A percentile compares a stretch with the other conserved stretches of the same genome.
These are phyloP conservation scores for Phytophthora megakarya DNA, from an alignment of 352 stramenopile genomes.

Conservation along the genomic window DNA sequence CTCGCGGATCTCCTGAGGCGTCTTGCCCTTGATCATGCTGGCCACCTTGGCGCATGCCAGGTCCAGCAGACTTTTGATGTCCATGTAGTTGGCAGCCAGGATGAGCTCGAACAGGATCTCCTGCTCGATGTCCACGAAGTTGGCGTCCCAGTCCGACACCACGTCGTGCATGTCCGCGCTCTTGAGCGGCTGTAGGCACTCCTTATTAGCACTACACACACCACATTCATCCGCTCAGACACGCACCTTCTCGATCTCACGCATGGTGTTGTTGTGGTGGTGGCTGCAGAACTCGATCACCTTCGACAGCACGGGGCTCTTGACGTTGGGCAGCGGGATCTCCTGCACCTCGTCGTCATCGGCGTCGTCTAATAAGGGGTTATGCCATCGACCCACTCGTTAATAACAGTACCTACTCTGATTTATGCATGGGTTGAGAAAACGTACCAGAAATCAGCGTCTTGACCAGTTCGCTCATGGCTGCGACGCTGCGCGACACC, in stretches of 20 bases:
- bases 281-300: constrained; percentile 97
- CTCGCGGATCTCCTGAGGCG: constrained; percentile 98
- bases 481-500: constrained; percentile 92
- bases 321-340: constrained; percentile 98
- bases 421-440: constrained; percentile 1
- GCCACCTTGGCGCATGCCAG: constrained; percentile 91
- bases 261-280: constrained; percentile 98
- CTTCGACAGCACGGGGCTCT: constrained; percentile 96
- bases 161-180: constrained; percentile 98
- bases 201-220: not conserved
- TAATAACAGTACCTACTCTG: not conserved
- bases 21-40: constrained; percentile 97
- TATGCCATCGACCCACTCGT: not conserved
- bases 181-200: constrained; percentile 91
- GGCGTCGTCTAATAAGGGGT: constrained; percentile 79
- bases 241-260: constrained; percentile 98
- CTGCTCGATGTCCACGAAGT: constrained; percentile 99
- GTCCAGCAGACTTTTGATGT: constrained; percentile 97
- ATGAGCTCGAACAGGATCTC: constrained; percentile 99
- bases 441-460: constrained; percentile 94
- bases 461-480: constrained; percentile 98
- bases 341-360: constrained; percentile 96
- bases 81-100: constrained; percentile 99
- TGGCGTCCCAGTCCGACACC: constrained; percentile 99
- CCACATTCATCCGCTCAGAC: not conserved